phyloP scores from a whole-genome alignment of 306 rosid species.

The Hippophae tibetana region DNA sequence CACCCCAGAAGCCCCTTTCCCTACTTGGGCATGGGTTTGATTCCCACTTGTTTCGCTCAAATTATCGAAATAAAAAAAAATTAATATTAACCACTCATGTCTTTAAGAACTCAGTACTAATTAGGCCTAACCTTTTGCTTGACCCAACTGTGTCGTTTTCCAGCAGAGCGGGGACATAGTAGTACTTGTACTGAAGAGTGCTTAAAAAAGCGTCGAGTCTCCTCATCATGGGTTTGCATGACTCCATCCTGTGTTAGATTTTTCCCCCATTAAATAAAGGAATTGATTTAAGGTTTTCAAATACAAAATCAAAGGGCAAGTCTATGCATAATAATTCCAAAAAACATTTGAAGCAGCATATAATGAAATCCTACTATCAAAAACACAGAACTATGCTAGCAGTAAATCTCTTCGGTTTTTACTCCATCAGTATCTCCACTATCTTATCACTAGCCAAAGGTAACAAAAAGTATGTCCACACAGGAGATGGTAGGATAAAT shows the following conservation, averaged over 20 bases:
- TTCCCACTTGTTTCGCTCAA: background rate
- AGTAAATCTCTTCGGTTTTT: background rate
- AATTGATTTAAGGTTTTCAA: conserved; percentile 4
- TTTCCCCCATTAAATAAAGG: conserved; percentile 1
- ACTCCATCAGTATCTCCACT: background rate
- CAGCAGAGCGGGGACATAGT: conserved; percentile 83
- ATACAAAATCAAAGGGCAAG: conserved; percentile 11
- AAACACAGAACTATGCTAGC: background rate
- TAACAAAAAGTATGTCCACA: background rate
- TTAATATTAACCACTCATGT: background rate
- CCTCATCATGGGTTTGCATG: conserved; percentile 97
- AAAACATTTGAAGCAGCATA: background rate
- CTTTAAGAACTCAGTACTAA: conserved; percentile 7
- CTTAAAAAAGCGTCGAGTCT: conserved; percentile 86
- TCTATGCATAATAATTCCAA: background rate
- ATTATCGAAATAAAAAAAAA: background rate
- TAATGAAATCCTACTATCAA: background rate
- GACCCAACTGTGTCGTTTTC: conserved; percentile 85
- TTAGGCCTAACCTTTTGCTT: conserved; percentile 60
- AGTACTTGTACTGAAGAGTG: conserved; percentile 86
- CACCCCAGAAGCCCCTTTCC: too few relatives aligned
- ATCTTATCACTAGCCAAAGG: background rate
- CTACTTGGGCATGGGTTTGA: too few relatives aligned
- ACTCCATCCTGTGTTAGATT: conserved; percentile 67
- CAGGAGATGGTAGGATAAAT: background rate